Base-by-base conservation (phyloP, 1,139 yeast genomes). In the Pichia sp. region DNA sequence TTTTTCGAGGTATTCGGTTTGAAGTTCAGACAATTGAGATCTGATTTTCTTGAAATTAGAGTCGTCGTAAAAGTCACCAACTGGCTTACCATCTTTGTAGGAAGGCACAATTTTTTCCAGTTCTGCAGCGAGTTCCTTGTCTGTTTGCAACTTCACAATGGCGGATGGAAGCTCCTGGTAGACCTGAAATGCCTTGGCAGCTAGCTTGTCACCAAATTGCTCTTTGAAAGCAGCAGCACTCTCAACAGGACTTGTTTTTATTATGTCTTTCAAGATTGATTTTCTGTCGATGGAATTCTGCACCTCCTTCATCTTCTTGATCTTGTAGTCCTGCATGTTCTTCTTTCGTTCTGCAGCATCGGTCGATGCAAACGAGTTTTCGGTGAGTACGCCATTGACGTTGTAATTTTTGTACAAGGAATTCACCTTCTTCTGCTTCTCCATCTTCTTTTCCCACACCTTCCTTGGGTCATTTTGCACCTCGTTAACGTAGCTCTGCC, bases 401-500 rank as follows among this genome's bases (percentile, higher is more conserved):
- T 55, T 59, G 41, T 59, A 63, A 26, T 59, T 54, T 19, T 57
- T 47, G 44, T 62, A 67, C 31, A 63, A 60, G 34, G 65, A 63
- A 34, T 61, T 57, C 11, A 54, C 34, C 57, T 59, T 58, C 43
- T 62, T 53, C 44, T 57, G 56, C 54, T 68, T 64, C n/a, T 63
- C 62, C 64, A 76, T 76, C 56, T 81, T 78, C 64, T 76, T 71
- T 56, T 77, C 74, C 85, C 86, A 85, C 62, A 77, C 78, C 54
- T 75, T 77, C 63, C 75, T 72, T 26, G 93, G 92, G 64, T 81
- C 75, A 53, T 73, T 75, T 60, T 74, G 75, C 58, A 89, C 87
- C 36, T 74, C 67, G 30, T 75, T 72, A 23, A 92, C 85, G 68
- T 81, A 87, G 57, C 77, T 74, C 72, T 90, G 90, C 93, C 92